Evolutionary conservation across 192 early-diverging fungal species (phyloP).

Genomic region (Coemansia aciculifera): DNA sequence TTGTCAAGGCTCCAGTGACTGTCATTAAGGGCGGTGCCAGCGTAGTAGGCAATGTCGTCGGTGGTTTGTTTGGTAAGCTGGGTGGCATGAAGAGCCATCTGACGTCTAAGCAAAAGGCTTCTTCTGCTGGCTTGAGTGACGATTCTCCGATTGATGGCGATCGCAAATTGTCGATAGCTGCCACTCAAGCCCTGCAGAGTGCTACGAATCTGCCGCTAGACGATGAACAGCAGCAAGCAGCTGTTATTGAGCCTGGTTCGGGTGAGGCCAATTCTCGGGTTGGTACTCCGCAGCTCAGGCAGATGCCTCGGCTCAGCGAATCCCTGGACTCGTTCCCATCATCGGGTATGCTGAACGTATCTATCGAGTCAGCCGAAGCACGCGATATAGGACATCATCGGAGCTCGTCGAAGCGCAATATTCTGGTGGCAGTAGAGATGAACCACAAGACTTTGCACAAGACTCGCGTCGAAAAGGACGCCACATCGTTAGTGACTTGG

Average conservation of each 20-base stretch:
- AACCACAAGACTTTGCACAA: conserved; percentile 54
- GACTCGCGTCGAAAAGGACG: conserved; percentile 49
- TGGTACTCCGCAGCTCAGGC: conserved; percentile 10
- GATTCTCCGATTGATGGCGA: neutral
- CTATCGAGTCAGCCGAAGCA: conserved; percentile 35
- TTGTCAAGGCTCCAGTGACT: conserved; percentile 60
- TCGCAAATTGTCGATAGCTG: conserved; percentile 28
- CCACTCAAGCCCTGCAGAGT: conserved; percentile 22
- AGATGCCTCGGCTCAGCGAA: conserved; percentile 33
- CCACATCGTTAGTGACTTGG: conserved; percentile 15
- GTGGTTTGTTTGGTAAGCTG: conserved; percentile 44
- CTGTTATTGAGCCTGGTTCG: neutral
- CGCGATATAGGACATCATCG: conserved; percentile 5
- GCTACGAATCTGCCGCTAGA: conserved; percentile 49
- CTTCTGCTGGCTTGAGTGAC: neutral
- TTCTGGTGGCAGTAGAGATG: conserved; percentile 34
- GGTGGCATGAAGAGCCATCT: conserved; percentile 39
- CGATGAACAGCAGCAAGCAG: neutral
- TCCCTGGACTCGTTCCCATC: conserved; percentile 34
- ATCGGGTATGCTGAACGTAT: conserved; percentile 27
- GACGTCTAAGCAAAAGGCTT: neutral
- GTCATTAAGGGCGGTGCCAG: conserved; percentile 59
- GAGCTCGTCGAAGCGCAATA: conserved; percentile 26
- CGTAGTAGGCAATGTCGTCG: conserved; percentile 53
- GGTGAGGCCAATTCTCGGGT: conserved; percentile 7